Evolutionary conservation across 495 filamentous ascomycete species (phyloP).

Genomic region (Podospora bellae-mahoneyi): DNA sequence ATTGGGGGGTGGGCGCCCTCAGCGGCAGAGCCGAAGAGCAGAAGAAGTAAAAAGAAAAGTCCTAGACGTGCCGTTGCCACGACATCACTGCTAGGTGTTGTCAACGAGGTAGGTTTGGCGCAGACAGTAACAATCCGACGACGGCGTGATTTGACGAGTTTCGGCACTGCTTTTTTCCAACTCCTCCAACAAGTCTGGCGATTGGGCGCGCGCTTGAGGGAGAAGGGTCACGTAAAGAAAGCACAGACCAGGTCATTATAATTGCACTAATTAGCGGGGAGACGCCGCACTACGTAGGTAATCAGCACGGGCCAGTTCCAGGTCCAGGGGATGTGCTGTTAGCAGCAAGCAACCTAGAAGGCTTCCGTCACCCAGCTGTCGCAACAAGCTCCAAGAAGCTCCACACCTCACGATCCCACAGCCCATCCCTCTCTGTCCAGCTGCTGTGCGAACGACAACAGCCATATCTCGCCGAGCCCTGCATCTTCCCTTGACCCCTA

Average conservation of each 20-base stretch:
- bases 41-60: constrained; percentile 8
- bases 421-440: neutral
- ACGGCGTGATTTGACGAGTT: constrained; percentile 19
- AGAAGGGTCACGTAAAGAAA: constrained; percentile 3
- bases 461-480: neutral
- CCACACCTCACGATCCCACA: constrained; percentile 19
- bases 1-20: constrained; percentile 14
- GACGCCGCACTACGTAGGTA: neutral
- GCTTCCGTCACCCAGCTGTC: constrained; percentile 12
- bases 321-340: constrained; percentile 2
- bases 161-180: constrained; percentile 28
- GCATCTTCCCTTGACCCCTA: constrained; percentile 9
- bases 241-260: constrained; percentile 6
- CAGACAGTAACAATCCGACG: constrained; percentile 25
- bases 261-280: constrained; percentile 6
- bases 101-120: constrained; percentile 18
- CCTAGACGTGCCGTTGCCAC: constrained; percentile 26
- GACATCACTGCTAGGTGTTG: constrained; percentile 33
- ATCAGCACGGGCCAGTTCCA: neutral
- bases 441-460: neutral
- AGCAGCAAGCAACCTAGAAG: neutral
- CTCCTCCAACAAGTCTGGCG: constrained; percentile 13
- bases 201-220: constrained; percentile 22
- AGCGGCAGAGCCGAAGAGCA: constrained; percentile 9
- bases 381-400: constrained; percentile 16